A percentile compares a stretch with the other conserved stretches of the same genome.
Conservation (phyloP, 163 green algal genomes). For the Chlamydomonas reinhardtii region DNA sequence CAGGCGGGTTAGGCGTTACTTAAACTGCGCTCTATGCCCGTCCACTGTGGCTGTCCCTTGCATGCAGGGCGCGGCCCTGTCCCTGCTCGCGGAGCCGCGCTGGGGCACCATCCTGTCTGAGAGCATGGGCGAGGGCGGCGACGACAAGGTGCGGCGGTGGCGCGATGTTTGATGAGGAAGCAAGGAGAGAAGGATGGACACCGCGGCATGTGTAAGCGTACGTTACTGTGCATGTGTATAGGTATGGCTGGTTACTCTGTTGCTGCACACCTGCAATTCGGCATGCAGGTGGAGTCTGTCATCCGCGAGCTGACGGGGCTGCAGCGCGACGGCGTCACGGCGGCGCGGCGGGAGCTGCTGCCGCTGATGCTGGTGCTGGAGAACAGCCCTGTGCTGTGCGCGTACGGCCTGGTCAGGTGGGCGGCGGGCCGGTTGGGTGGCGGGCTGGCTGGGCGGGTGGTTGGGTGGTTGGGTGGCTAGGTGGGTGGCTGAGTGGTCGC, state of each 20-base stretch:
- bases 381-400: constrained; percentile 72
- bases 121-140: constrained; percentile 4
- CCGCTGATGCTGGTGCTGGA: constrained; percentile 66
- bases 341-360: constrained; percentile 21
- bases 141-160: background rate
- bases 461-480: background rate
- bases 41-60: background rate
- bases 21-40: too few species aligned
- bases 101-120: constrained; percentile 56
- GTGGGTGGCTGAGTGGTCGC: background rate
- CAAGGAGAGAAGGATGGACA: too few species aligned
- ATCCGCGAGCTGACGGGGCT: background rate
- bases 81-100: constrained; percentile 51
- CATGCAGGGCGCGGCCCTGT: constrained; percentile 56
- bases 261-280: background rate
- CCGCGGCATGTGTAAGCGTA: too few species aligned
- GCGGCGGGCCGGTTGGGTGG: too few species aligned
- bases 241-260: too few species aligned
- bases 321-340: background rate
- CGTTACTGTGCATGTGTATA: too few species aligned
- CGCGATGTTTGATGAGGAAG: too few species aligned
- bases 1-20: too few species aligned
- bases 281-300: background rate
- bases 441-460: too few species aligned
- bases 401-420: constrained; percentile 64